phyloP scores from a whole-genome alignment of 345 rosid genomes.

The Brassica incana region DNA sequence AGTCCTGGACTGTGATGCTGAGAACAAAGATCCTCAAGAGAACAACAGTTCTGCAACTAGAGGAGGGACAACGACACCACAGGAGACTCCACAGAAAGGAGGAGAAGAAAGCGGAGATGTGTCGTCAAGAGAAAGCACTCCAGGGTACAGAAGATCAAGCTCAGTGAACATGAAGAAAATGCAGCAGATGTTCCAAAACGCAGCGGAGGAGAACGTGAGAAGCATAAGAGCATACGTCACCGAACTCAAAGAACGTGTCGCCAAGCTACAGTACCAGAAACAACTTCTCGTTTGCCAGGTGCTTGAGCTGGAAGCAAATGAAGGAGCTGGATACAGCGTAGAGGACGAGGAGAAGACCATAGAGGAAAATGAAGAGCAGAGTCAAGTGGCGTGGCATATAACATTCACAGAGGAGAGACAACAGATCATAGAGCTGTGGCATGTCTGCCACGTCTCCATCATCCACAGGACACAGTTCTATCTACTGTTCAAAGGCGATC shows the following conservation, averaged over 20 bases:
- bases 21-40: slow-evolving; percentile 77
- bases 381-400: slow-evolving; percentile 76
- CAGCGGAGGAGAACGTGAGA: slow-evolving; percentile 1
- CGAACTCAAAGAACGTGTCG: background rate
- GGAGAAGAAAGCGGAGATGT: background rate
- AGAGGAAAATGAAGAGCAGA: slow-evolving; percentile 59
- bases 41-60: slow-evolving; percentile 47
- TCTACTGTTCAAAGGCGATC: slow-evolving; percentile 88
- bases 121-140: slow-evolving; percentile 58
- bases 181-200: slow-evolving; percentile 3
- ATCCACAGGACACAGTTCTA: slow-evolving; percentile 96
- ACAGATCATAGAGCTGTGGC: slow-evolving; percentile 92
- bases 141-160: slow-evolving; percentile 2
- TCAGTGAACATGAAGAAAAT: background rate
- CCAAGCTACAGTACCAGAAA: slow-evolving; percentile 82
- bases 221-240: background rate
- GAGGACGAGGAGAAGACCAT: slow-evolving; percentile 57
- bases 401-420: slow-evolving; percentile 87
- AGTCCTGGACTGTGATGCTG: slow-evolving; percentile 68
- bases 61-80: slow-evolving; percentile 38
- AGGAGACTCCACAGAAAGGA: background rate
- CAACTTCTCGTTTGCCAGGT: slow-evolving; percentile 99
- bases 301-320: slow-evolving; percentile 96
- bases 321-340: slow-evolving; percentile 74
- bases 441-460: slow-evolving; percentile 79